Percentiles rank a stretch among this genome's conserved stretches.
phyloP scores from a whole-genome alignment of 2,329 filamentous ascomycete genomes.

The Monosporascus sp. region DNA sequence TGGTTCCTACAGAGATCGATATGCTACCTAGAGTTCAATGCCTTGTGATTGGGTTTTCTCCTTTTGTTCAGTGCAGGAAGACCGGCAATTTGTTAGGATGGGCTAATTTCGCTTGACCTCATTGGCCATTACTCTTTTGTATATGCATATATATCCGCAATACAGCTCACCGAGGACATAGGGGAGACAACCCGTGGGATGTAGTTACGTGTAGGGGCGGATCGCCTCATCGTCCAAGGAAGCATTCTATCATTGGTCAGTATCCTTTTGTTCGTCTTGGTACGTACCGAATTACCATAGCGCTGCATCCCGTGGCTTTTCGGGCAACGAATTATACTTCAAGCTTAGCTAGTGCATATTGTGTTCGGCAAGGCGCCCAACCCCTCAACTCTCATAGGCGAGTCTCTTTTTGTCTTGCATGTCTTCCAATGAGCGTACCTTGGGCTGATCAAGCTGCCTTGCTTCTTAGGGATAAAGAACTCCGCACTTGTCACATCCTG shows the following conservation, averaged over 20 bases:
- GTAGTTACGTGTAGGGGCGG: too few relatives aligned
- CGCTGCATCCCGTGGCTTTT: not conserved
- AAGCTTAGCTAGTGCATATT: too few relatives aligned
- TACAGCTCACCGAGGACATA: not conserved
- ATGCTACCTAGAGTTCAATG: not conserved
- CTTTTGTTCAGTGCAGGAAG: not conserved
- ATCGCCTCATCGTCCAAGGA: too few relatives aligned
- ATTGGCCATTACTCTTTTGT: constrained; percentile 3
- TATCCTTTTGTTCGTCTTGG: constrained; percentile 1
- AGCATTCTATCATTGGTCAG: not conserved
- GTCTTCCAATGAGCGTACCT: not conserved
- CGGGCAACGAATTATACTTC: not conserved
- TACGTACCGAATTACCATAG: not conserved
- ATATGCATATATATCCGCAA: not conserved
- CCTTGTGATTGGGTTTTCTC: constrained; percentile 1
- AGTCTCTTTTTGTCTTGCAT: constrained; percentile 2
- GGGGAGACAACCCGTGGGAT: too few relatives aligned
- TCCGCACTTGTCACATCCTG: not conserved
- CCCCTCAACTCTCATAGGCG: not conserved
- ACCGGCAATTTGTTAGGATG: not conserved
- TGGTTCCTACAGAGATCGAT: not conserved
- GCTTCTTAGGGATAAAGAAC: too few relatives aligned
- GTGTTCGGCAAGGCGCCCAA: too few relatives aligned
- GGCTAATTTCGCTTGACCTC: not conserved
- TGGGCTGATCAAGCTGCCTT: too few relatives aligned